Conservation (phyloP, 2,329 filamentous ascomycete genomes). For the Fusarium sarcochroum region DNA sequence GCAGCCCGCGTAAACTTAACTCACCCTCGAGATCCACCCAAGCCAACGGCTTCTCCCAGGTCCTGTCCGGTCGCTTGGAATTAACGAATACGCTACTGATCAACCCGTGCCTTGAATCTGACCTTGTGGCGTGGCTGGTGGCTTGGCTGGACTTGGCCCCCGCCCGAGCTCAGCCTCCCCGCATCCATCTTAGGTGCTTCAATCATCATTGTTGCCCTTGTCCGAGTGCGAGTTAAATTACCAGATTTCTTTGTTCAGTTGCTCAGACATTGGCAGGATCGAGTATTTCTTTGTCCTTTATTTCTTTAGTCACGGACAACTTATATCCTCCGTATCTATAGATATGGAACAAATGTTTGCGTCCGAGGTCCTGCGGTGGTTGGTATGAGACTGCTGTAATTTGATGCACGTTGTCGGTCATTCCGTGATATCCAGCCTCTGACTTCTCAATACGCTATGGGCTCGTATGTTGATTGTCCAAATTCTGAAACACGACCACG, state of each 20-base stretch:
- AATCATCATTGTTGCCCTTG: conserved; percentile 4
- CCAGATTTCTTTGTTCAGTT: background rate
- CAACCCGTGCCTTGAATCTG: conserved; percentile 14
- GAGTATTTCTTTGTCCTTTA: background rate
- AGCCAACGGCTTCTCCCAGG: conserved; percentile 11
- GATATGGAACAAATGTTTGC: background rate
- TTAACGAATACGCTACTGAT: conserved; percentile 17
- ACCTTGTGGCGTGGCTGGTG: conserved; percentile 37
- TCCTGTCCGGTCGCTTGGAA: conserved; percentile 1
- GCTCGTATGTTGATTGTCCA: background rate
- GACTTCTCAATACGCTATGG: background rate
- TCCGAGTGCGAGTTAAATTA: background rate
- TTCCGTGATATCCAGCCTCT: conserved; percentile 1
- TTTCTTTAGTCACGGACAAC: background rate
- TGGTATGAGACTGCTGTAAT: background rate
- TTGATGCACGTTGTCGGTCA: conserved; percentile 3
- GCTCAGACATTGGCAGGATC: background rate
- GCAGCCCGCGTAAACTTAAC: background rate
- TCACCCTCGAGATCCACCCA: background rate
- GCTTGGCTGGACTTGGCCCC: conserved; percentile 24
- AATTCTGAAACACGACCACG: background rate
- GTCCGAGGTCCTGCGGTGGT: conserved; percentile 1
- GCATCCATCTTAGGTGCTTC: conserved; percentile 13
- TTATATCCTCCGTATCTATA: too few species aligned
- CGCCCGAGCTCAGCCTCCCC: conserved; percentile 34